These are phyloP conservation scores for Glycine latifolia DNA, from an alignment of 306 rosid genomes.

Conservation along the genomic window DNA sequence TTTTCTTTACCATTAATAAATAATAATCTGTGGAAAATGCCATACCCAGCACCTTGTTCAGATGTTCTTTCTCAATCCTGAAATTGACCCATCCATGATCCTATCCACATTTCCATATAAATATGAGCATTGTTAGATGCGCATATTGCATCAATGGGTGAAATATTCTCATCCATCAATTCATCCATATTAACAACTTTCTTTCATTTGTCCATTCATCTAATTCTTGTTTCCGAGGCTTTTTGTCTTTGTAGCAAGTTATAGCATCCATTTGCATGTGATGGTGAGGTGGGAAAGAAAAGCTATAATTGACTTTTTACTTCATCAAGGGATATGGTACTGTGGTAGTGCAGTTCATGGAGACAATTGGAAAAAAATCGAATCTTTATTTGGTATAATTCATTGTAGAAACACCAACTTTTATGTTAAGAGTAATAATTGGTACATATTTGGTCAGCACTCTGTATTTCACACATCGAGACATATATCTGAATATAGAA, in stretches of 20 bases:
- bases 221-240: background rate
- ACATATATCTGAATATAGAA: background rate
- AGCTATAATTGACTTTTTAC: background rate
- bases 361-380: background rate
- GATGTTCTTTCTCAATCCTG: slow-evolving; percentile 24
- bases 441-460: background rate
- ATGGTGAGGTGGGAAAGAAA: background rate
- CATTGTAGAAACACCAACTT: background rate
- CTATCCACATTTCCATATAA: background rate
- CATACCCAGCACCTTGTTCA: slow-evolving; percentile 1
- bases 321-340: background rate
- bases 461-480: background rate
- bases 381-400: background rate
- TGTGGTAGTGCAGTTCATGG: background rate
- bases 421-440: background rate
- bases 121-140: background rate
- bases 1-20: slow-evolving; percentile 2
- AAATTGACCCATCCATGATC: slow-evolving; percentile 24
- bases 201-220: background rate
- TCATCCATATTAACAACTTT: background rate
- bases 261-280: slow-evolving; percentile 12
- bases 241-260: background rate
- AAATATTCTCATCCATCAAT: background rate
- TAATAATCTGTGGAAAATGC: slow-evolving; percentile 3
- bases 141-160: background rate